These are phyloP conservation scores for Lonicera japonica DNA, from an alignment of 129 eudicot genomes.

Conservation along the genomic window DNA sequence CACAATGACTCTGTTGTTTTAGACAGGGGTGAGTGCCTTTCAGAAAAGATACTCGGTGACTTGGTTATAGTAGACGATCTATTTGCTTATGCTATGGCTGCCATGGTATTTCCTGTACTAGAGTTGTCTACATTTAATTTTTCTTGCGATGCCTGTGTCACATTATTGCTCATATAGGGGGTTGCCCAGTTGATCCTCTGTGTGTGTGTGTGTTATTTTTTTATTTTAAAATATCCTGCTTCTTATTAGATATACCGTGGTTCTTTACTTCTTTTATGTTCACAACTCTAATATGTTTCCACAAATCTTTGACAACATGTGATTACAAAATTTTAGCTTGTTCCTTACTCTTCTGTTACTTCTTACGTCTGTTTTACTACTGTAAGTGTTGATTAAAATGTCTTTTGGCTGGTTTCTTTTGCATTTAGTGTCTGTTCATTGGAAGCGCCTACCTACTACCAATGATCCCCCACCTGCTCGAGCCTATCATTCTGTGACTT, in stretches of 20 bases:
- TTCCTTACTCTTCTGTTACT: not conserved
- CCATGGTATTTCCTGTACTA: not conserved
- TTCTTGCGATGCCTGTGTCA: too few relatives aligned
- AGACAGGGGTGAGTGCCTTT: conserved; percentile 73
- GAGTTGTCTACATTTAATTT: not conserved
- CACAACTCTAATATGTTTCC: not conserved
- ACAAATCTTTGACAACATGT: too few relatives aligned
- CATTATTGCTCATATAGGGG: not conserved
- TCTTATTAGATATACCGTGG: not conserved
- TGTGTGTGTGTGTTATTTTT: too few relatives aligned
- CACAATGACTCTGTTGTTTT: conserved; percentile 83
- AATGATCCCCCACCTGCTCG: conserved; percentile 80
- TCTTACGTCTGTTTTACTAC: not conserved
- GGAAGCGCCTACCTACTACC: conserved; percentile 80
- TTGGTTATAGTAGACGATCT: conserved; percentile 3
- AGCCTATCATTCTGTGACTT: conserved; percentile 92
- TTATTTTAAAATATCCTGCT: too few relatives aligned
- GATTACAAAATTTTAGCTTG: not conserved
- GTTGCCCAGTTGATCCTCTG: not conserved
- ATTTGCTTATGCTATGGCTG: conserved; percentile 7
- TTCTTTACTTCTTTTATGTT: not conserved
- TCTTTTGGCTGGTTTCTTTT: conserved; percentile 11
- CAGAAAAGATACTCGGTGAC: not conserved
- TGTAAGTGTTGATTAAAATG: not conserved
- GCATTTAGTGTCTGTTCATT: conserved; percentile 81